Conservation (phyloP, 2,329 filamentous ascomycete species). For the Cladosporium halotolerans region DNA sequence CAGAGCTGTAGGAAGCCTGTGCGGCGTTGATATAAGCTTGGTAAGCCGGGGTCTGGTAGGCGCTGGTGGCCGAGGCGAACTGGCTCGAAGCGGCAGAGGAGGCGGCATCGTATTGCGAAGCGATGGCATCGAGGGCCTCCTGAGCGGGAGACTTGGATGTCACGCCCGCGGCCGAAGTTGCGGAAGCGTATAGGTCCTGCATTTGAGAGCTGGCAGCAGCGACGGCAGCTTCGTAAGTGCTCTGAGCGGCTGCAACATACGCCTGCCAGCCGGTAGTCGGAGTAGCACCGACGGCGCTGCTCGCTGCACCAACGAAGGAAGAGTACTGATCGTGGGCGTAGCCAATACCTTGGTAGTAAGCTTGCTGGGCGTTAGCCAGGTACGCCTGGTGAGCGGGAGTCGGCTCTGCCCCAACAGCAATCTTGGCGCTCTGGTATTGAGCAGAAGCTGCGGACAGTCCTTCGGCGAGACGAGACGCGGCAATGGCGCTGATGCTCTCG, state of each 20-base stretch:
- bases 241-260: constrained; percentile 59
- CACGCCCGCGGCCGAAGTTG: constrained; percentile 18
- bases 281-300: constrained; percentile 64
- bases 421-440: constrained; percentile 63
- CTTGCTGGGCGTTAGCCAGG: constrained; percentile 55
- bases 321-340: constrained; percentile 73
- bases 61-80: constrained; percentile 35
- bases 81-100: constrained; percentile 34
- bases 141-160: constrained; percentile 23
- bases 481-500: constrained; percentile 59
- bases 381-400: constrained; percentile 50
- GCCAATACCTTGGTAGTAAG: constrained; percentile 74
- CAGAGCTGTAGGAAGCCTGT: constrained; percentile 24
- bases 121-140: constrained; percentile 24
- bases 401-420: constrained; percentile 58
- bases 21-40: constrained; percentile 64
- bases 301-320: constrained; percentile 66
- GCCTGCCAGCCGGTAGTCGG: constrained; percentile 60
- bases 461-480: constrained; percentile 62
- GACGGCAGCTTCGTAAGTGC: constrained; percentile 30
- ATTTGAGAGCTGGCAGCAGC: constrained; percentile 29
- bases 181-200: constrained; percentile 19
- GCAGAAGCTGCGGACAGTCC: constrained; percentile 65
- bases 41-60: constrained; percentile 45
- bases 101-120: constrained; percentile 26